Percentiles rank a stretch among this genome's conserved stretches.
Conservation (phyloP, 2,329 filamentous ascomycete genomes). For the Alternaria triticimaculans region DNA sequence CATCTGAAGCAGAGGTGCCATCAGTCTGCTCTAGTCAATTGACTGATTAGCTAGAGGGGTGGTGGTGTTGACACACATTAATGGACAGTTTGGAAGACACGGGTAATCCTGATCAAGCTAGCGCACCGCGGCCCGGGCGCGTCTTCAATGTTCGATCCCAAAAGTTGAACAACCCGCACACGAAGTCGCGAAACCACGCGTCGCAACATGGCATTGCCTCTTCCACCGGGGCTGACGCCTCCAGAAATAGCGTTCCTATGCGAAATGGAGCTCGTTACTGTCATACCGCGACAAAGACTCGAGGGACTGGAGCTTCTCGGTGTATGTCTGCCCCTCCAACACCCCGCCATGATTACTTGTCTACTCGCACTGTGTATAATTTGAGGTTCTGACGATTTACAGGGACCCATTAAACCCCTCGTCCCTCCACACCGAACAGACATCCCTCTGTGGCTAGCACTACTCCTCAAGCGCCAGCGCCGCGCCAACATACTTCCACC, state of each 20-base stretch:
- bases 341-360: conserved; percentile 28
- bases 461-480: conserved; percentile 91
- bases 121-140: conserved; percentile 14
- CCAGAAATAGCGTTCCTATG: conserved; percentile 92
- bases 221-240: conserved; percentile 74
- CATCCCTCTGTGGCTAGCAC: conserved; percentile 90
- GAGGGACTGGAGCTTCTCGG: conserved; percentile 84
- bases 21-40: conserved; percentile 3
- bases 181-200: conserved; percentile 31
- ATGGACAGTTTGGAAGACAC: background rate
- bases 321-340: conserved; percentile 64
- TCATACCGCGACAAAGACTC: conserved; percentile 88
- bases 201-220: conserved; percentile 64
- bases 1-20: conserved; percentile 28
- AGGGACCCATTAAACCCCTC: conserved; percentile 81
- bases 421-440: conserved; percentile 80
- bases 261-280: conserved; percentile 95
- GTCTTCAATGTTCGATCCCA: conserved; percentile 4
- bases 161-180: conserved; percentile 17
- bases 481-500: conserved; percentile 93
- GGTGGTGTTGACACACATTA: background rate
- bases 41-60: background rate
- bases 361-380: background rate
- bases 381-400: conserved; percentile 21
- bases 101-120: conserved; percentile 24